Percentiles rank a stretch among this genome's conserved stretches.
Conservation (phyloP, 2,329 filamentous ascomycete genomes). For the Didymella segeticola region DNA sequence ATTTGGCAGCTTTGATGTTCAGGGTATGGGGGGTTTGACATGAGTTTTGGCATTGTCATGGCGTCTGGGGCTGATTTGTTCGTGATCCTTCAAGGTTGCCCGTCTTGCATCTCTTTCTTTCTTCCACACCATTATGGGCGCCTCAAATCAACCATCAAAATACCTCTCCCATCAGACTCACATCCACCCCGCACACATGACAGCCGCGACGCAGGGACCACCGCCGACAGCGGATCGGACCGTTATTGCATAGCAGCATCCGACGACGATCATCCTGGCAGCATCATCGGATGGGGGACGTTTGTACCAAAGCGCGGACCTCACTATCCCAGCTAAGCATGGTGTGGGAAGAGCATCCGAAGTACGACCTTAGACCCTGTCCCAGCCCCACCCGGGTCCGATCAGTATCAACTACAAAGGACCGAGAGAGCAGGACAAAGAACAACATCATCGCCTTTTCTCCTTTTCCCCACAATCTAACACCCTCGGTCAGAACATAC, state of each 20-base stretch:
- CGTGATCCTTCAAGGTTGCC: too few relatives aligned
- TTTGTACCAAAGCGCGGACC: neutral
- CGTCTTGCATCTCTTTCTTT: too few relatives aligned
- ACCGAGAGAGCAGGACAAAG: neutral
- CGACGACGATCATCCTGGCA: neutral
- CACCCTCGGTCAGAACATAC: too few relatives aligned
- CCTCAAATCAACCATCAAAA: neutral
- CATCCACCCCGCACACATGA: neutral
- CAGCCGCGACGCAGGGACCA: neutral
- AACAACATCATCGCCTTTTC: neutral
- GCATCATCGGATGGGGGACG: neutral
- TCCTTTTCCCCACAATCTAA: too few relatives aligned
- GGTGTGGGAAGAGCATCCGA: neutral
- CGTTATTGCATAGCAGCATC: conserved; percentile 4
- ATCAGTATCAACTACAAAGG: neutral
- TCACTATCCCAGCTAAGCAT: neutral
- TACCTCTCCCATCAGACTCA: neutral
- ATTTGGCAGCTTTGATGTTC: too few relatives aligned
- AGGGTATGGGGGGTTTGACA: too few relatives aligned
- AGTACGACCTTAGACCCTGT: neutral
- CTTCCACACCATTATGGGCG: too few relatives aligned
- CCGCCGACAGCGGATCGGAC: conserved; percentile 9
- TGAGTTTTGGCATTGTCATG: too few relatives aligned
- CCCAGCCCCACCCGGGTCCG: neutral
- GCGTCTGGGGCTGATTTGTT: too few relatives aligned